Percentiles rank a stretch among this genome's conserved stretches.
Conservation (phyloP, 306 rosid species). For the Sicyos baderoa region DNA sequence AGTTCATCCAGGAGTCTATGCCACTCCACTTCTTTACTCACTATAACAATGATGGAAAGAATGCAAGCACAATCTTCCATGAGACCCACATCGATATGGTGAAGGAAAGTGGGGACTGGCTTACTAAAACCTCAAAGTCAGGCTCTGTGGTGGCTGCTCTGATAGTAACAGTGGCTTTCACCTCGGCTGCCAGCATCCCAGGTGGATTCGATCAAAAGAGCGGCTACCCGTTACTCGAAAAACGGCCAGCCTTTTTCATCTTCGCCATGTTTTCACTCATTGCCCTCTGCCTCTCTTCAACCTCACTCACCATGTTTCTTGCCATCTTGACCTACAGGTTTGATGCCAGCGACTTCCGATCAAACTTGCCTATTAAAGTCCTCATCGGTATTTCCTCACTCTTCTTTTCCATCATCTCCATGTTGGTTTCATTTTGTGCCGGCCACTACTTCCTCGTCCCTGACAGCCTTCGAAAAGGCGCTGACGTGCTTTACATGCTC, state of each 20-base stretch:
- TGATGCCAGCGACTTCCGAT: slow-evolving; percentile 28
- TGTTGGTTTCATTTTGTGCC: slow-evolving; percentile 36
- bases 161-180: slow-evolving; percentile 27
- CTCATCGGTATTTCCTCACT: slow-evolving; percentile 36
- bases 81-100: neutral
- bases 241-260: slow-evolving; percentile 13
- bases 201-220: neutral
- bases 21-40: slow-evolving; percentile 22
- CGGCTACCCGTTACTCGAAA: neutral
- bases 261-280: slow-evolving; percentile 30
- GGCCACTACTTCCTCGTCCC: slow-evolving; percentile 37
- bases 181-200: slow-evolving; percentile 21
- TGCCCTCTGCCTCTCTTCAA: slow-evolving; percentile 46
- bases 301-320: slow-evolving; percentile 42
- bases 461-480: slow-evolving; percentile 12
- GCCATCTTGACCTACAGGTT: slow-evolving; percentile 36
- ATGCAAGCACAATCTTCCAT: slow-evolving; percentile 24
- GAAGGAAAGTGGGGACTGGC: slow-evolving; percentile 22
- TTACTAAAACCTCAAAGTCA: slow-evolving; percentile 28
- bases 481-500: slow-evolving; percentile 22
- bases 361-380: slow-evolving; percentile 31
- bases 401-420: slow-evolving; percentile 34
- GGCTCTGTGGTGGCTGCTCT: slow-evolving; percentile 36
- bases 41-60: neutral
- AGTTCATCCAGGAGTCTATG: slow-evolving; percentile 23